Conservation (phyloP, 345 rosid genomes). For the Passiflora organensis region DNA sequence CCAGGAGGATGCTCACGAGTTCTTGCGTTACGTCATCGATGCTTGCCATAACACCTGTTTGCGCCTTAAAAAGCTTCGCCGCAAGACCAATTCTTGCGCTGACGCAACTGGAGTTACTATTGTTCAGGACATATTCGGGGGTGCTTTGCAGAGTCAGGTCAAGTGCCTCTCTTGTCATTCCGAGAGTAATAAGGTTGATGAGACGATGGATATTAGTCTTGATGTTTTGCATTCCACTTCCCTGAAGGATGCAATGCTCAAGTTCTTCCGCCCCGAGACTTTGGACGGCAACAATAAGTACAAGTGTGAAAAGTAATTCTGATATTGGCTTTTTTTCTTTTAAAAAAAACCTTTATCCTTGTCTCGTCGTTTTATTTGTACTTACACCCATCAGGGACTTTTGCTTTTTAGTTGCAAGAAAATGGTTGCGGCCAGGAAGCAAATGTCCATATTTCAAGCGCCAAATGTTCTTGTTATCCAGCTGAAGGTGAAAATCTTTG, state of each 20-base stretch:
- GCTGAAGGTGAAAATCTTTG: slow-evolving; percentile 56
- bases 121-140: slow-evolving; percentile 92
- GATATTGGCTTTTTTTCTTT: neutral
- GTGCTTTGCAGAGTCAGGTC: slow-evolving; percentile 93
- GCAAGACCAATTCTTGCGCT: slow-evolving; percentile 30
- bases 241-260: slow-evolving; percentile 70
- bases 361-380: neutral
- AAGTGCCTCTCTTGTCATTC: slow-evolving; percentile 80
- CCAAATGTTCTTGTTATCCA: slow-evolving; percentile 92
- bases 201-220: slow-evolving; percentile 95
- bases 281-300: slow-evolving; percentile 95
- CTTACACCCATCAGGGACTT: slow-evolving; percentile 9
- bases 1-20: slow-evolving; percentile 98
- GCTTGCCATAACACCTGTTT: slow-evolving; percentile 91
- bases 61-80: slow-evolving; percentile 69
- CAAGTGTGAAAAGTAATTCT: slow-evolving; percentile 72
- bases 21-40: slow-evolving; percentile 82
- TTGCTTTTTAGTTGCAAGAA: slow-evolving; percentile 78
- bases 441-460: slow-evolving; percentile 82
- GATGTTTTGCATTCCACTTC: slow-evolving; percentile 67
- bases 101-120: slow-evolving; percentile 19
- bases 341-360: too few species aligned
- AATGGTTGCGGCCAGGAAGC: slow-evolving; percentile 92
- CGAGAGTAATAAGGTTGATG: slow-evolving; percentile 91
- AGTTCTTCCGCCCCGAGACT: slow-evolving; percentile 83